Base-by-base conservation (phyloP, 768 basidiomycete genomes). In the Mycena amicta region DNA sequence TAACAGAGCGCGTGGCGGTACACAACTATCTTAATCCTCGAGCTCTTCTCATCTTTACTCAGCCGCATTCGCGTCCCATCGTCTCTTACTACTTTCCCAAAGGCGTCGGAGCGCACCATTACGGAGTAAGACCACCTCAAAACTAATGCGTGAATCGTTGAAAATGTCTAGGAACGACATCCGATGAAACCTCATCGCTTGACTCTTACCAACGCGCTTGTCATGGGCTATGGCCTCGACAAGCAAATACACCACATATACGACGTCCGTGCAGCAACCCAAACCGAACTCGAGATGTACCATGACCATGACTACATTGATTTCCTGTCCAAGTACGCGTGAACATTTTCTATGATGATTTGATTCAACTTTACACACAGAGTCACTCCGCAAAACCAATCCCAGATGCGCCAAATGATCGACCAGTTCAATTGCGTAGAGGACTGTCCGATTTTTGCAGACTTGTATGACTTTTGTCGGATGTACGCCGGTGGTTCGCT, bases 171-270 rank as follows among this genome's bases (percentile, higher is more conserved):
- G 96, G 94, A 97, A 83, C 85, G 90, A 49, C 96, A 99, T 75
- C 96, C 96, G 2, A 99, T 99, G 96, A 97, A 98, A 72, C 96
- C 96, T 3, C 94, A 97, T 67, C 83, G 96, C 25, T 75, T 99
- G n/a, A 95, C 96, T 2, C 74, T 99, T 53, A 98, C 97, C 18
- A 99, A 98, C 65, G 88, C 95, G 1, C 83, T 99, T 47, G 95
- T 98, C 13, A 84, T 96, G 74, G 96, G 95, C 0, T 99, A 98
- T 68, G 96, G 94, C 16, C 78, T 99, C 16, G 94, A 98, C 77
- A 93, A 96, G 65, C 89, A 92, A 65, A 96, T 99, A 68, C 92
- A 97, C 66, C 78, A 91, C 54, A 92, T 97, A 33, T 95, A 92
- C 72, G 87, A 90, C 65, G 95, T 96, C 2, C 83, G 93, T 33